Conservation (phyloP, 192 early-diverging fungal genomes). For the Podila horticola region DNA sequence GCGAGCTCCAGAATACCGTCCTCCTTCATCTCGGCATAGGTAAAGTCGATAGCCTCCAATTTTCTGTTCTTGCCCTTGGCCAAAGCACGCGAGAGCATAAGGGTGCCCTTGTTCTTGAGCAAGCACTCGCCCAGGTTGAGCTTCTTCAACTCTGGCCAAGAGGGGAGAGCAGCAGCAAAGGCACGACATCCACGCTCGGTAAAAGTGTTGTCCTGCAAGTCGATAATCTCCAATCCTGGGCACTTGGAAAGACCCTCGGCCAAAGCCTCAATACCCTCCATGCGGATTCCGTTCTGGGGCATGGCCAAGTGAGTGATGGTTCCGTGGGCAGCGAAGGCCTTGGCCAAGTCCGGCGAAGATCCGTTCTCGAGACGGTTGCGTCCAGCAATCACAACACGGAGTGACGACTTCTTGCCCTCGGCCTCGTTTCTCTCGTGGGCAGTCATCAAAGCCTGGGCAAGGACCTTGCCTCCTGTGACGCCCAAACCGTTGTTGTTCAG, state of each 20-base stretch:
- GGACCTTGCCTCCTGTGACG: slow-evolving; percentile 85
- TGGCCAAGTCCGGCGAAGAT: slow-evolving; percentile 77
- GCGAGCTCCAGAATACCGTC: slow-evolving; percentile 76
- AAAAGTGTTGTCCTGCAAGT: slow-evolving; percentile 98
- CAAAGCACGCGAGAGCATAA: slow-evolving; percentile 73
- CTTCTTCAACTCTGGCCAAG: slow-evolving; percentile 80
- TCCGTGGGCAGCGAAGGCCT: slow-evolving; percentile 84
- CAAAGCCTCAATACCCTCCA: slow-evolving; percentile 88
- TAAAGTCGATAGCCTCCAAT: slow-evolving; percentile 74
- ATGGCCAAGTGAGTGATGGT: slow-evolving; percentile 86
- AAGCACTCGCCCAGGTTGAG: slow-evolving; percentile 95
- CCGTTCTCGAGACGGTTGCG: slow-evolving; percentile 95
- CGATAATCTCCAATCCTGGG: slow-evolving; percentile 75
- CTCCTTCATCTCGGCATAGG: slow-evolving; percentile 91
- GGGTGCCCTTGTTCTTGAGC: slow-evolving; percentile 77
- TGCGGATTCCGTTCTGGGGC: slow-evolving; percentile 98
- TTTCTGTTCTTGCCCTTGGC: slow-evolving; percentile 61
- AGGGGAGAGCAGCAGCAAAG: slow-evolving; percentile 77
- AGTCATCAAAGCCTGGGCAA: slow-evolving; percentile 84
- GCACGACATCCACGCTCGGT: slow-evolving; percentile 82
- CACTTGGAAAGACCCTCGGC: slow-evolving; percentile 74
- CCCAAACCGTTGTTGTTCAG: slow-evolving; percentile 99
- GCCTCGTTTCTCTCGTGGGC: slow-evolving; percentile 76
- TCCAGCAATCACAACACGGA: slow-evolving; percentile 88
- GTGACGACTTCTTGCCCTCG: slow-evolving; percentile 69